Percentiles rank a stretch among this genome's conserved stretches.
Conservation (phyloP, 441 rosid species). For the Bruguiera hainesii region DNA sequence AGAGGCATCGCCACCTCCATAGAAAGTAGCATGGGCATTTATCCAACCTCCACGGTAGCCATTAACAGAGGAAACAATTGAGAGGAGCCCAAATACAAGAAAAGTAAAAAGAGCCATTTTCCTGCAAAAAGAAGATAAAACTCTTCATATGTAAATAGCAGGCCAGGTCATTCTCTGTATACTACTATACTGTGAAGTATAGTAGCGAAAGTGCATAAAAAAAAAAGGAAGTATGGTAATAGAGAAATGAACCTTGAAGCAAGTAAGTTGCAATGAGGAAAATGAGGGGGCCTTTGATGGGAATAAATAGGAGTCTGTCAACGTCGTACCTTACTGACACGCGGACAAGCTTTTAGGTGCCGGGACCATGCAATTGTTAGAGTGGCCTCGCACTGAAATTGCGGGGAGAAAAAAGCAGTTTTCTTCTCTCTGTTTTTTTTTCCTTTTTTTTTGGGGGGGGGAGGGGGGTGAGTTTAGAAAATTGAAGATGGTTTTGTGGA, state of each 20-base stretch:
- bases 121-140: constrained; percentile 23
- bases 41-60: constrained; percentile 30
- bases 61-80: constrained; percentile 36
- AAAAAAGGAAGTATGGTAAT: not conserved
- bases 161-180: not conserved
- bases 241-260: constrained; percentile 23
- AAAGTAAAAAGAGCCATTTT: constrained; percentile 30
- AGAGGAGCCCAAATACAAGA: constrained; percentile 29
- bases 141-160: not conserved
- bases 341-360: constrained; percentile 22
- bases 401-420: too few relatives aligned
- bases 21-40: constrained; percentile 32
- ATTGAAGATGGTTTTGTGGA: too few relatives aligned
- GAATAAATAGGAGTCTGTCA: constrained; percentile 43
- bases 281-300: constrained; percentile 14
- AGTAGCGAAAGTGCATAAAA: too few relatives aligned
- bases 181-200: not conserved
- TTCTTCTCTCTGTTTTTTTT: too few relatives aligned
- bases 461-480: too few relatives aligned
- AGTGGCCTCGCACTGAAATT: too few relatives aligned
- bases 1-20: constrained; percentile 39
- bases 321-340: constrained; percentile 25
- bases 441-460: too few relatives aligned
- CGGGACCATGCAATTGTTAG: constrained; percentile 27
- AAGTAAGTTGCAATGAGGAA: constrained; percentile 24